These are phyloP conservation scores for Sporothrix dimorphospora DNA, from an alignment of 2,329 filamentous ascomycete genomes.

Conservation along the genomic window DNA sequence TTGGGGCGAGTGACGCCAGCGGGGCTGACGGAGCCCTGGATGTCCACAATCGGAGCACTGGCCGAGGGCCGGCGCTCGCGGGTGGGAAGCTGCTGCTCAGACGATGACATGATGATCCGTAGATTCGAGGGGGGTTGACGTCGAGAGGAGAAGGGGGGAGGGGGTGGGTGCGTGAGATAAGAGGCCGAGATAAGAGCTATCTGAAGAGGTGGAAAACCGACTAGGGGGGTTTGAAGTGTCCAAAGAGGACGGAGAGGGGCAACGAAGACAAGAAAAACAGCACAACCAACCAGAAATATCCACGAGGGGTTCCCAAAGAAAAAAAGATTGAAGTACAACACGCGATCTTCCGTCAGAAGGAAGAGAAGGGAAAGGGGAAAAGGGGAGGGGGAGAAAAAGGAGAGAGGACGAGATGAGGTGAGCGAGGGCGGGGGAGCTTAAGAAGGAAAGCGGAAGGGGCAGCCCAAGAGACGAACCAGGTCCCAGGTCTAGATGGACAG, in stretches of 20 bases:
- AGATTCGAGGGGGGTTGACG: neutral
- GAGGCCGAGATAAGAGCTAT: constrained; percentile 20
- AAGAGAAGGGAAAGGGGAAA: neutral
- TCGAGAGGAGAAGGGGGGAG: neutral
- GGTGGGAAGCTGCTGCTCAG: constrained; percentile 46
- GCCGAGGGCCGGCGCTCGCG: constrained; percentile 81
- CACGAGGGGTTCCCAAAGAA: neutral
- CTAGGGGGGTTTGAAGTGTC: too few relatives aligned
- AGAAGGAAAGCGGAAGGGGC: constrained; percentile 19
- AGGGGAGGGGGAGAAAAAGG: neutral
- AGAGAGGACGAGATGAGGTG: neutral
- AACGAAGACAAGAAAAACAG: constrained; percentile 8
- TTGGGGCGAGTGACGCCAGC: constrained; percentile 86
- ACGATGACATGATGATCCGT: constrained; percentile 24
- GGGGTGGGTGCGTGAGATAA: constrained; percentile 16
- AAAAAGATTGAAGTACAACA: neutral
- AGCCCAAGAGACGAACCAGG: neutral
- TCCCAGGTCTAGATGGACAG: constrained; percentile 17
- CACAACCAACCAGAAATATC: neutral
- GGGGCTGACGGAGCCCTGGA: constrained; percentile 83
- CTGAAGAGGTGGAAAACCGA: neutral
- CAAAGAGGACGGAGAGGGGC: neutral
- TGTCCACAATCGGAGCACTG: constrained; percentile 81
- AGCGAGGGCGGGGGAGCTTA: constrained; percentile 11
- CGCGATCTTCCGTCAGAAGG: neutral